Evolutionary conservation across 805 yeast species (phyloP), one percentile per base, ranked within the genome.

Genomic region (Grigorovia yakushimaensis): DNA sequence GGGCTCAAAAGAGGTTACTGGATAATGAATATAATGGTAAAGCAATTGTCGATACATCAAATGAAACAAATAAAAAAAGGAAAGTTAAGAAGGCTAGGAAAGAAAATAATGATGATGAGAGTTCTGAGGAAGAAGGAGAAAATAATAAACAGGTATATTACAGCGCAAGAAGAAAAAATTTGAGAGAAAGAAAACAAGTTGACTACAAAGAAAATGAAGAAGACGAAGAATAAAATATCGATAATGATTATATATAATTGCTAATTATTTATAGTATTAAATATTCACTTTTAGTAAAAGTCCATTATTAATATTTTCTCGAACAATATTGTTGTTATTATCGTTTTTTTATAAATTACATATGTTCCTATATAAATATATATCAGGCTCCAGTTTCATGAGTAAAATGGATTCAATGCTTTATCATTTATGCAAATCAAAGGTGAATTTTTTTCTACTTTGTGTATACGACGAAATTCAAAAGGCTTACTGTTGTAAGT

Each of bases 111-210:
- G 54, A 46, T 3, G 51, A 54, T 49, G 57, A 55, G 48, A 54
- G 44, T 47, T 59, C 54, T 15, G 57, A 54, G 23, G 60, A 56
- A 41, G 59, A 56, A 3, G 59, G 57, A 19, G 56, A 43, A 11
- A 52, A 49, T 20, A 55, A 48, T 42, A 48, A 30, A 17, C 45
- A 30, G 17, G 46, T 23, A 17, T 45, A 49, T 22, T 30, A 35
- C 22, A 23, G 42, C 8, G 64, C 52, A 33, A 72, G 17, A 49
- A 71, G 15, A 53, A 74, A 71, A 52, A 78, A 79, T 53, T 38
- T 61, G 53, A 40, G 59, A 58, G 52, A 59, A 49, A 46, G 59
- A 45, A 72, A 64, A 40, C 60, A 60, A 43, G 65, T 70, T 1
- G 67, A 67, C 45, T 56, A 60, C 35, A 59, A 61, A 17, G 69